These are phyloP conservation scores for Neoscytalidium dimidiatum DNA, from an alignment of 2,329 filamentous ascomycete genomes.

Conservation along the genomic window DNA sequence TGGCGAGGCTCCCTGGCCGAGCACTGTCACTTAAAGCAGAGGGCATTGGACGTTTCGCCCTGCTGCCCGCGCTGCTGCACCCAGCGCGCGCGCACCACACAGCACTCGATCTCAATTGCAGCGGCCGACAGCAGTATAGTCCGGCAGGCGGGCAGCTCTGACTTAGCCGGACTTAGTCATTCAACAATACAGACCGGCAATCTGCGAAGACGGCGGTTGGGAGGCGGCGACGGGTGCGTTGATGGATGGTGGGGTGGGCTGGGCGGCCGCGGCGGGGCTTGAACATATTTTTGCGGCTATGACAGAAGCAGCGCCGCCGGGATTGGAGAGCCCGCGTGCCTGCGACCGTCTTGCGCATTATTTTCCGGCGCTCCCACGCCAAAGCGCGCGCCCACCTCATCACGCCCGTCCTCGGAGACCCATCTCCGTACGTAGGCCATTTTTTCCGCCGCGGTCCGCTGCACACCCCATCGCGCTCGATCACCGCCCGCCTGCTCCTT, in stretches of 20 bases:
- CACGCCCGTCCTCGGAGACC: constrained; percentile 9
- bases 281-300: constrained; percentile 12
- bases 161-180: constrained; percentile 16
- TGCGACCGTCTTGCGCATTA: neutral
- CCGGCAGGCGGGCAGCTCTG: neutral
- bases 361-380: constrained; percentile 3
- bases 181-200: constrained; percentile 6
- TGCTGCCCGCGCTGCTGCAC: neutral
- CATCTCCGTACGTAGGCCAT: constrained; percentile 11
- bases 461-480: neutral
- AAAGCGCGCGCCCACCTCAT: neutral
- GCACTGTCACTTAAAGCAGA: neutral
- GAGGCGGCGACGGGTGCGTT: neutral
- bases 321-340: neutral
- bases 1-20: neutral
- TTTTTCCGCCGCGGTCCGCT: constrained; percentile 7
- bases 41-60: neutral
- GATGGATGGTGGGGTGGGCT: constrained; percentile 13
- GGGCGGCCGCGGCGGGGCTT: constrained; percentile 12
- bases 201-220: constrained; percentile 16
- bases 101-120: neutral
- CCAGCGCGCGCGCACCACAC: neutral
- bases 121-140: neutral
- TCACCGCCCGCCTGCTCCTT: neutral
- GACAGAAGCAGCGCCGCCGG: constrained; percentile 10